These are phyloP conservation scores for Xylariaceae sp. DNA, from an alignment of 2,329 filamentous ascomycete species.

Conservation along the genomic window DNA sequence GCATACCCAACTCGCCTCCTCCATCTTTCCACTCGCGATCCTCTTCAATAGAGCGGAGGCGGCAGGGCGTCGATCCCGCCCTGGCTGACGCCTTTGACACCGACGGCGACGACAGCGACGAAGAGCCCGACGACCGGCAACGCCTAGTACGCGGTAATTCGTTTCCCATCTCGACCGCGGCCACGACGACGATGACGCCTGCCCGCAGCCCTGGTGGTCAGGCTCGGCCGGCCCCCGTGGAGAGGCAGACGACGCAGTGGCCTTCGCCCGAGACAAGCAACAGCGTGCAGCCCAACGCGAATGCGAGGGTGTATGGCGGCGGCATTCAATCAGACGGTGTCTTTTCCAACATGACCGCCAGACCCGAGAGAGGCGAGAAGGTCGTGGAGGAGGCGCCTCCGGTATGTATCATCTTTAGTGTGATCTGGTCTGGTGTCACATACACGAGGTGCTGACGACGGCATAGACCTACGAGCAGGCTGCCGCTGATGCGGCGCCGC, in stretches of 20 bases:
- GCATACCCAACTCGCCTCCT: constrained; percentile 52
- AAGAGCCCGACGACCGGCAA: constrained; percentile 74
- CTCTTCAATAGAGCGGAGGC: constrained; percentile 53
- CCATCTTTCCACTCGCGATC: constrained; percentile 86
- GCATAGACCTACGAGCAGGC: constrained; percentile 92
- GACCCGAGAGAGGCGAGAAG: constrained; percentile 73
- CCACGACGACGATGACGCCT: constrained; percentile 11
- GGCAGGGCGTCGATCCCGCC: constrained; percentile 58
- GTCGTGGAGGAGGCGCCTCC: constrained; percentile 82
- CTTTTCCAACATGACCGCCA: constrained; percentile 89
- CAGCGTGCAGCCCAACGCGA: constrained; percentile 8
- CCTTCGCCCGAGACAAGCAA: constrained; percentile 25
- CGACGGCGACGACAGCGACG: constrained; percentile 63
- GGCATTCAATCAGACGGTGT: constrained; percentile 86
- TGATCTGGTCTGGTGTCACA: not conserved
- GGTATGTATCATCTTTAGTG: constrained; percentile 49
- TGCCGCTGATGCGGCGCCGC: constrained; percentile 88
- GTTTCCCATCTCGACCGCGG: constrained; percentile 17
- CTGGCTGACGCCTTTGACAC: constrained; percentile 89
- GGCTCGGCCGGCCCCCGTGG: constrained; percentile 9
- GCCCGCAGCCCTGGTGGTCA: no score
- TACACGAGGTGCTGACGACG: constrained; percentile 26
- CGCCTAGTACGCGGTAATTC: constrained; percentile 68
- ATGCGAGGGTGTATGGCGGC: constrained; percentile 55
- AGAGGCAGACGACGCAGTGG: constrained; percentile 12